phyloP scores from a whole-genome alignment of 352 stramenopile species.

The Pythium phragmitis region DNA sequence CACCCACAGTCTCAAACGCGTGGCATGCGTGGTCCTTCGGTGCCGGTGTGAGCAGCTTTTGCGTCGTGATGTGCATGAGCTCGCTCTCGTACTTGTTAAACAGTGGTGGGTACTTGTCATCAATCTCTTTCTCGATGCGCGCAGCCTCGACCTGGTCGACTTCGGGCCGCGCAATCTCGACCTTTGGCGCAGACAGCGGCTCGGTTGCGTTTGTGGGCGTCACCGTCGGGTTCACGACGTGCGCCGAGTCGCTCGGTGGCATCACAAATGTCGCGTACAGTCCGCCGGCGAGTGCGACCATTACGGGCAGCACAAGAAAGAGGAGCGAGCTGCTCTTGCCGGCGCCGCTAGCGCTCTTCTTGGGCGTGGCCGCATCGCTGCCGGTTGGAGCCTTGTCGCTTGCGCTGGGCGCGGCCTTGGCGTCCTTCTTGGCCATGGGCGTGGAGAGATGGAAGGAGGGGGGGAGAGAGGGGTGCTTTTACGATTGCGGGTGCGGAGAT shows the following conservation, averaged over 20 bases:
- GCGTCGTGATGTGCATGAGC: constrained; percentile 44
- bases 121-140: constrained; percentile 17
- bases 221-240: constrained; percentile 4
- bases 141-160: constrained; percentile 20
- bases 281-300: constrained; percentile 38
- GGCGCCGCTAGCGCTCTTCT: constrained; percentile 4
- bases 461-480: neutral
- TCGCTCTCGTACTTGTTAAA: constrained; percentile 61
- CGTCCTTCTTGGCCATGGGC: constrained; percentile 20
- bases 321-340: constrained; percentile 23
- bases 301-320: constrained; percentile 34
- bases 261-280: constrained; percentile 22
- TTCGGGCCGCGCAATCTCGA: constrained; percentile 7
- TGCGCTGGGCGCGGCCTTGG: neutral
- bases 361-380: neutral
- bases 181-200: neutral
- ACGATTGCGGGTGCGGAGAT: constrained; percentile 3
- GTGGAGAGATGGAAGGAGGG: neutral
- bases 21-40: constrained; percentile 24
- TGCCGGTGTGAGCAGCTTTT: constrained; percentile 33
- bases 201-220: constrained; percentile 16
- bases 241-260: constrained; percentile 5
- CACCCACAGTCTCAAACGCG: constrained; percentile 28
- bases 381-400: constrained; percentile 11
- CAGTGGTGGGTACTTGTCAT: constrained; percentile 26